Base-by-base conservation (phyloP, 2,329 filamentous ascomycete genomes). In the Colletotrichum tanaceti region DNA sequence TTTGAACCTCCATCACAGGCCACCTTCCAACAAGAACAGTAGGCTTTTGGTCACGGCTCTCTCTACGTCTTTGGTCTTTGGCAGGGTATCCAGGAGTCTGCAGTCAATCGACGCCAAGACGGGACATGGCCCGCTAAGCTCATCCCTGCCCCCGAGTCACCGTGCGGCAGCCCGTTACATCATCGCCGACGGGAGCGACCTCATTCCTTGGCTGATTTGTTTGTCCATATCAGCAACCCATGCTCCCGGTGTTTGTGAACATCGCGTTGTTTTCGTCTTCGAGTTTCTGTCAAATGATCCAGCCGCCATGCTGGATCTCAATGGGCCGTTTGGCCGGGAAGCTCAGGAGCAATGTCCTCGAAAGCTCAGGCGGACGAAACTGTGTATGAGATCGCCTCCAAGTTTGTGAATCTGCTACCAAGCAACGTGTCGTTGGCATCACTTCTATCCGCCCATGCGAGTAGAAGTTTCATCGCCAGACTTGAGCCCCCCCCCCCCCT, bases 81-180 rank as follows among this genome's bases (percentile, higher is more conserved):
- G 63, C 66, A 69, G 62, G 57, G 66, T 61, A 61, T 57, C 55
- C 63, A 66, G 39, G 62, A 69, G 64, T 61, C 62, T 57, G 57
- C 55, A 57, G 63, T 65, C 66, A 63, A 69, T 66, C 66, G 63
- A 43, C 66, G 66, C 63, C 63, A 69, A 69, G 66, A 47, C 63
- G 66, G 66, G 62, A 55, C 50, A 61, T 61, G 55, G 49, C 57
- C 66, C 66, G 66, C 66, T 65, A 66, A 68, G 66, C 66, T 60
- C 28, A 69, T 60, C 66, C 66, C 57, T 69, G 66, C n/a, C 28
- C 47, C 44, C 49, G 62, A 47, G 46, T 20, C 54, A 66, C 63
- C 62, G 62, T 69, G 66, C 62, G 63, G 63, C 63, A 24, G 50
- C 57, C 38, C 44, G 55, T 69, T 65, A 69, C 66, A 69, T 69